These are phyloP conservation scores for Gamsiella multidivaricata DNA, from an alignment of 192 early-diverging fungal species.

Conservation along the genomic window DNA sequence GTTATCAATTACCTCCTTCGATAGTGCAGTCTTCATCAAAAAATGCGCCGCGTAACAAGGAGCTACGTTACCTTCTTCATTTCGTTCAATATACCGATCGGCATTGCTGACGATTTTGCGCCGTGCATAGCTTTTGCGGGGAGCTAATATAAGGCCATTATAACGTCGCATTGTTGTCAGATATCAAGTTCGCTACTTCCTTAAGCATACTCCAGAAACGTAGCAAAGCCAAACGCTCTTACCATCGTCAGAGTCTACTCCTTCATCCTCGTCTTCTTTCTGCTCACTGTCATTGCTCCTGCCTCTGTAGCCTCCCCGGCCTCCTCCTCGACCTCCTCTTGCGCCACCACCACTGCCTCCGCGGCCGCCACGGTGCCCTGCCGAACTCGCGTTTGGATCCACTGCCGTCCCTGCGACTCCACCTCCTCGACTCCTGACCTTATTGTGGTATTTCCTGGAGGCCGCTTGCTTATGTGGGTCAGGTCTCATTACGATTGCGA, in stretches of 20 bases:
- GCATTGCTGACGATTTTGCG: slow-evolving; percentile 48
- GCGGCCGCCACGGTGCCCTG: background rate
- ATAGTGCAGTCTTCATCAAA: too few relatives aligned
- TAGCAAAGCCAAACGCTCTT: background rate
- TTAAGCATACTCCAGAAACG: background rate
- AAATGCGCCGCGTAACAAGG: too few relatives aligned
- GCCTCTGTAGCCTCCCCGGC: slow-evolving; percentile 27
- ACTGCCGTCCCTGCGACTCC: slow-evolving; percentile 8
- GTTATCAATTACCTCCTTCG: too few relatives aligned
- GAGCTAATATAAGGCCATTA: background rate
- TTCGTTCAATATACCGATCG: slow-evolving; percentile 33
- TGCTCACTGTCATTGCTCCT: slow-evolving; percentile 3
- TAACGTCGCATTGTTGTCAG: background rate
- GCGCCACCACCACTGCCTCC: background rate
- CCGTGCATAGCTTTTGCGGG: slow-evolving; percentile 40
- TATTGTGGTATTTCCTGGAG: slow-evolving; percentile 48
- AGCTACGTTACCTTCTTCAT: slow-evolving; percentile 47
- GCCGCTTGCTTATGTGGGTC: slow-evolving; percentile 54
- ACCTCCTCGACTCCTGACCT: slow-evolving; percentile 31
- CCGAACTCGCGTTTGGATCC: slow-evolving; percentile 1
- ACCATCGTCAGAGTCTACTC: background rate
- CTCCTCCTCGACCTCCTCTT: slow-evolving; percentile 18
- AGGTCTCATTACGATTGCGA: slow-evolving; percentile 33
- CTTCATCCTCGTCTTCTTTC: slow-evolving; percentile 1
- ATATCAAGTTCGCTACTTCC: background rate